Evolutionary conservation across 179 eudicot species (phyloP).

Genomic region (Nepenthes alata): DNA sequence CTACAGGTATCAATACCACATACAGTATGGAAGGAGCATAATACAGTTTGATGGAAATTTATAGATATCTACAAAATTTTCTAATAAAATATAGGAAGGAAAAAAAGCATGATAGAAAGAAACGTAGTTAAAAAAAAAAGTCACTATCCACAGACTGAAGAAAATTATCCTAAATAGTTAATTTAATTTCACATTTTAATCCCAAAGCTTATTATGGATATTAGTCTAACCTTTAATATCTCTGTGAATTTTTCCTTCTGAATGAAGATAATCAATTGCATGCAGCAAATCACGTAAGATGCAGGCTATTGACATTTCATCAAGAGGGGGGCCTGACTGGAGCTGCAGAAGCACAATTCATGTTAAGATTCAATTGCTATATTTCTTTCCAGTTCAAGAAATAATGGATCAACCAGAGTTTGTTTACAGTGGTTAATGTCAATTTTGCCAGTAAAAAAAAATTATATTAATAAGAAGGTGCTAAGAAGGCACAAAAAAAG

Average conservation of each 20-base stretch:
- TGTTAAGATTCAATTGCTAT: conserved; percentile 13
- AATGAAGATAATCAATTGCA: conserved; percentile 89
- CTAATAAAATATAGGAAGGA: too few species aligned
- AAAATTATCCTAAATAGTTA: too few species aligned
- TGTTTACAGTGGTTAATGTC: too few species aligned
- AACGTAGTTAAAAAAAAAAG: too few species aligned
- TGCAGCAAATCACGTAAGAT: conserved; percentile 88
- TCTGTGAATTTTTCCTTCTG: conserved; percentile 92
- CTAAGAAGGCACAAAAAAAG: too few species aligned
- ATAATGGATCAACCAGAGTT: too few species aligned
- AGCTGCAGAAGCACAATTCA: conserved; percentile 44
- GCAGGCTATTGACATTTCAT: conserved; percentile 84
- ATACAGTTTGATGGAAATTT: neutral
- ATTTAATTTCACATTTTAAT: too few species aligned
- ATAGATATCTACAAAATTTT: neutral
- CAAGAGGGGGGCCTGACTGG: conserved; percentile 86
- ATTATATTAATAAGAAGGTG: too few species aligned
- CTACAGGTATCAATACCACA: conserved; percentile 9
- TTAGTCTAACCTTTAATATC: conserved; percentile 70
- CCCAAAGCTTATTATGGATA: neutral
- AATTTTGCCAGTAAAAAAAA: too few species aligned
- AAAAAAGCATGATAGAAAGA: too few species aligned
- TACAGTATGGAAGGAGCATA: conserved; percentile 4
- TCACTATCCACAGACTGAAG: too few species aligned
- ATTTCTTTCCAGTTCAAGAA: neutral